phyloP scores from a whole-genome alignment of 768 basidiomycete species.

The Leucocoprinus sp. region DNA sequence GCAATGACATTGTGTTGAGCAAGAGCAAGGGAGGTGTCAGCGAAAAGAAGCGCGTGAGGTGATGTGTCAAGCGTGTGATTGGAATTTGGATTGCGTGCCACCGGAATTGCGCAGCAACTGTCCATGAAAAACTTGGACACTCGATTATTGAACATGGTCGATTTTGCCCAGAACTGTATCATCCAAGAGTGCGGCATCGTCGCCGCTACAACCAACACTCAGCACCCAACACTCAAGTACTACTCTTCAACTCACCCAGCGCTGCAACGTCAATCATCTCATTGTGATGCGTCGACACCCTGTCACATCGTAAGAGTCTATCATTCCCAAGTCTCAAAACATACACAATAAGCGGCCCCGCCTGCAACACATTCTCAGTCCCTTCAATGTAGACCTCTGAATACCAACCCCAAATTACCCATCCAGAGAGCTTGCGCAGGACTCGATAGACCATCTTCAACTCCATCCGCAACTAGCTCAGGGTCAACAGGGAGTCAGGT shows the following conservation, averaged over 20 bases:
- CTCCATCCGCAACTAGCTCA: slow-evolving; percentile 27
- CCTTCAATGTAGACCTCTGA: slow-evolving; percentile 52
- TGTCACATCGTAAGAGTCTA: slow-evolving; percentile 18
- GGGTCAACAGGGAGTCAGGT: background rate
- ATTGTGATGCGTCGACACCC: slow-evolving; percentile 58
- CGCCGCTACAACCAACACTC: slow-evolving; percentile 25
- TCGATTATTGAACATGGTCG: slow-evolving; percentile 55
- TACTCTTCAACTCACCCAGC: slow-evolving; percentile 24
- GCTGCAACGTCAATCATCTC: slow-evolving; percentile 56
- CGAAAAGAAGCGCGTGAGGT: slow-evolving; percentile 30
- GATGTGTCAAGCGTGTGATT: background rate
- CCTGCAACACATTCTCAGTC: slow-evolving; percentile 42
- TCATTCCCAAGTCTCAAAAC: slow-evolving; percentile 18
- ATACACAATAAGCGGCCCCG: slow-evolving; percentile 56
- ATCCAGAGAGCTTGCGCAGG: slow-evolving; percentile 54
- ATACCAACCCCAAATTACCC: slow-evolving; percentile 53
- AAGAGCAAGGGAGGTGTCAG: slow-evolving; percentile 48
- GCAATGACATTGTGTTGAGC: slow-evolving; percentile 48
- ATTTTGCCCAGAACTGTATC: slow-evolving; percentile 67
- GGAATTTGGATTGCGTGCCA: slow-evolving; percentile 49
- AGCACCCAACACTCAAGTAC: background rate
- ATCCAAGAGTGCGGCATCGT: slow-evolving; percentile 52
- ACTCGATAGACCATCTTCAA: slow-evolving; percentile 48
- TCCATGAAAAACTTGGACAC: slow-evolving; percentile 40
- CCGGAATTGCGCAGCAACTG: slow-evolving; percentile 67